Percentiles rank a stretch among this genome's conserved stretches.
These are phyloP conservation scores for Paraconiothyrium brasiliense DNA, from an alignment of 2,329 filamentous ascomycete genomes.

Conservation along the genomic window DNA sequence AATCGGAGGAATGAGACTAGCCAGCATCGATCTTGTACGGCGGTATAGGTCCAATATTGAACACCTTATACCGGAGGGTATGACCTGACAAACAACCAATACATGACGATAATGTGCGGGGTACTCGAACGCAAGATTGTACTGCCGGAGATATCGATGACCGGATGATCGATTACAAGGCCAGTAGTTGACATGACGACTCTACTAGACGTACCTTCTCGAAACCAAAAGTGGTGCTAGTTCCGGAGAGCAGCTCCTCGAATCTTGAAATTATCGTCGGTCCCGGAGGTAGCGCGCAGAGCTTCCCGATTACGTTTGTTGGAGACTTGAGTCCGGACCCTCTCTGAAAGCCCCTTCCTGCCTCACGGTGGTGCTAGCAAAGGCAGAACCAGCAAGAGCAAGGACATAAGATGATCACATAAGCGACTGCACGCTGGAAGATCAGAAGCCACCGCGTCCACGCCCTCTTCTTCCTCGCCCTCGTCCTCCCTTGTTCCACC, in stretches of 20 bases:
- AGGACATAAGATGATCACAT: background rate
- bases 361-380: background rate
- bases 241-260: background rate
- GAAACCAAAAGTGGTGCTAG: background rate
- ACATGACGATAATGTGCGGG: background rate
- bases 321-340: background rate
- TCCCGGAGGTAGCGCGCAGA: background rate
- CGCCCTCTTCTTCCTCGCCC: constrained; percentile 32
- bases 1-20: background rate
- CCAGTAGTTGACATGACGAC: background rate
- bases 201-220: background rate
- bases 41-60: background rate
- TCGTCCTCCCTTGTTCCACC: constrained; percentile 36
- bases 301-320: background rate
- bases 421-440: constrained; percentile 11
- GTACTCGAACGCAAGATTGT: background rate
- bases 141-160: background rate
- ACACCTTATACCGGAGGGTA: background rate
- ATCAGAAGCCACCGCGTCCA: constrained; percentile 23
- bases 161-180: background rate
- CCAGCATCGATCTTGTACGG: background rate
- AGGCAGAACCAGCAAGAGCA: background rate
- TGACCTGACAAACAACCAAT: background rate
- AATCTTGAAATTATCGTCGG: background rate
- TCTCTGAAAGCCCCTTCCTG: background rate